phyloP scores from a whole-genome alignment of 176 grass and related monocot genomes.

The Guadua angustifolia region DNA sequence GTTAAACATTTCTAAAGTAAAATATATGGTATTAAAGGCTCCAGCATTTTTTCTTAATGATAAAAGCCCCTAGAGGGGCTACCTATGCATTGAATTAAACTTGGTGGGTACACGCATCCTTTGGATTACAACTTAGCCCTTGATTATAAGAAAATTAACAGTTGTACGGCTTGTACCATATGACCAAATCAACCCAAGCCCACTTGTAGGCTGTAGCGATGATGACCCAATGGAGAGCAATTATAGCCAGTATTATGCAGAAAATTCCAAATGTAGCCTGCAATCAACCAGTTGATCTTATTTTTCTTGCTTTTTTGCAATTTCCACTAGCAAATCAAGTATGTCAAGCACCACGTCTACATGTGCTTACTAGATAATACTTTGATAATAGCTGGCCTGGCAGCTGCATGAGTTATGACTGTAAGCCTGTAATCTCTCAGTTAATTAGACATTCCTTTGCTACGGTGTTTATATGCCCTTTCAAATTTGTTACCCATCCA shows the following conservation, averaged over 20 bases:
- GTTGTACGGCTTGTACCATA: too few species aligned
- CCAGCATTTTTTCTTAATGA: slow-evolving; percentile 9
- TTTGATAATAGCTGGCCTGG: neutral
- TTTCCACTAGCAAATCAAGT: slow-evolving; percentile 7
- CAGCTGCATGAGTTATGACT: slow-evolving; percentile 22
- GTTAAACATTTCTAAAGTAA: slow-evolving; percentile 32
- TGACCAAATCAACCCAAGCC: too few species aligned
- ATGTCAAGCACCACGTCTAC: neutral
- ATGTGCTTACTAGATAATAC: neutral
- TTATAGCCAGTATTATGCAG: neutral
- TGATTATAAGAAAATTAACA: too few species aligned
- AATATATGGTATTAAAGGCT: slow-evolving; percentile 32
- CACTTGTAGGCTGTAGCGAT: too few species aligned
- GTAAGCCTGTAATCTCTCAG: neutral
- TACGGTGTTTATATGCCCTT: neutral
- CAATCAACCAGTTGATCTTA: neutral
- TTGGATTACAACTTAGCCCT: too few species aligned
- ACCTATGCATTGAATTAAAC: too few species aligned
- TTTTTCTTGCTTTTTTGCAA: slow-evolving; percentile 7
- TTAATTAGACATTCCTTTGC: neutral
- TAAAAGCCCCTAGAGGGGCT: too few species aligned
- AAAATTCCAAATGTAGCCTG: slow-evolving; percentile 20
- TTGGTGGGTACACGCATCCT: too few species aligned
- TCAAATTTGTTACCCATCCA: neutral
- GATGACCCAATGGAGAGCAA: neutral